Evolutionary conservation across 768 basidiomycete species (phyloP).

Genomic region (Boletus sp.): DNA sequence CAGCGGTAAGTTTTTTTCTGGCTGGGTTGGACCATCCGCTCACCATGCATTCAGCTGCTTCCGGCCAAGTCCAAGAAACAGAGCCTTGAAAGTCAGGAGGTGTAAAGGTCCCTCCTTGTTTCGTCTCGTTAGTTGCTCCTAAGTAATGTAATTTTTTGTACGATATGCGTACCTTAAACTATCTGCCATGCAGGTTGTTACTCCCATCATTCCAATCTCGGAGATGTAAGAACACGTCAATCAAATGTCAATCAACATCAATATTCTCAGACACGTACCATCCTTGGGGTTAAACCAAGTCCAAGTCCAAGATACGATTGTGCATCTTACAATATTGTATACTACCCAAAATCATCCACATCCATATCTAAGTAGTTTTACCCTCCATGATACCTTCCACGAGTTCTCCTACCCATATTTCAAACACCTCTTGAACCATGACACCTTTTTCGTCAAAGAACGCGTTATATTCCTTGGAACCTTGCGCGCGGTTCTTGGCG

Average conservation of each 20-base stretch:
- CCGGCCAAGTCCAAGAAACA: slow-evolving; percentile 32
- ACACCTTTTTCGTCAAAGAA: slow-evolving; percentile 82
- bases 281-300: neutral
- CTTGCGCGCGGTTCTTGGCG: slow-evolving; percentile 59
- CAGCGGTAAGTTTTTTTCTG: slow-evolving; percentile 36
- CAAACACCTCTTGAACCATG: slow-evolving; percentile 73
- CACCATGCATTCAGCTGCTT: slow-evolving; percentile 21
- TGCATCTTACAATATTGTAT: slow-evolving; percentile 30
- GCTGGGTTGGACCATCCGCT: neutral
- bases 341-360: slow-evolving; percentile 3
- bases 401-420: slow-evolving; percentile 71
- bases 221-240: no score
- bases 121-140: neutral
- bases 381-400: slow-evolving; percentile 75
- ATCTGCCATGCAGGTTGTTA: neutral
- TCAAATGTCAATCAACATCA: neutral
- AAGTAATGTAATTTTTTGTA: slow-evolving; percentile 12
- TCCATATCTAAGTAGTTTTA: slow-evolving; percentile 41
- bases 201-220: neutral
- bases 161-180: neutral
- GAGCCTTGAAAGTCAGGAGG: slow-evolving; percentile 32
- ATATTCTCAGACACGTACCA: neutral
- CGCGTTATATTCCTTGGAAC: slow-evolving; percentile 55
- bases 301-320: slow-evolving; percentile 21
- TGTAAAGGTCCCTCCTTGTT: slow-evolving; percentile 13